A percentile compares a stretch with the other conserved stretches of the same genome.
Evolutionary conservation across 2,329 filamentous ascomycete species (phyloP).

Genomic region (Ceratocystis cacaofunesta): DNA sequence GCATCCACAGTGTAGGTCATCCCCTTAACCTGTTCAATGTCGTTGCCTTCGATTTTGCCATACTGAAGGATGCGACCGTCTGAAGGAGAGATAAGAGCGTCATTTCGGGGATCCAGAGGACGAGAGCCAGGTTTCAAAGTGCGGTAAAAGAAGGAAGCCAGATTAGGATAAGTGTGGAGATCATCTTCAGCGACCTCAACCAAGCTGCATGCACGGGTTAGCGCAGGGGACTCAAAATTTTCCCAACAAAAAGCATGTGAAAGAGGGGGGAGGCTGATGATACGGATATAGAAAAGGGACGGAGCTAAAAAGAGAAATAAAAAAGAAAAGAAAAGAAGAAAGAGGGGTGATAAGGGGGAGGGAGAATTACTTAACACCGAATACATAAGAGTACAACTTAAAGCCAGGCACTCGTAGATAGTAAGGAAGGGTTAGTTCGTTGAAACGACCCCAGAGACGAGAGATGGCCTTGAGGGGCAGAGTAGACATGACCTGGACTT

Average conservation of each 20-base stretch:
- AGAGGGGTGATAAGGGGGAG: background rate
- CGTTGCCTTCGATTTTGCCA: slow-evolving; percentile 77
- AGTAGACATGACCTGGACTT: slow-evolving; percentile 86
- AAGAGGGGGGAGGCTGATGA: slow-evolving; percentile 1
- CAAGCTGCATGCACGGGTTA: slow-evolving; percentile 37
- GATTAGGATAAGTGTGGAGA: slow-evolving; percentile 77
- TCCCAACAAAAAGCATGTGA: slow-evolving; percentile 12
- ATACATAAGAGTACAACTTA: slow-evolving; percentile 77
- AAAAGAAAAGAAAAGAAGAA: background rate
- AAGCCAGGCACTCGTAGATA: slow-evolving; percentile 80
- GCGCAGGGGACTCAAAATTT: slow-evolving; percentile 8
- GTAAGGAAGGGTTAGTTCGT: slow-evolving; percentile 77
- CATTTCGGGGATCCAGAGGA: slow-evolving; percentile 66
- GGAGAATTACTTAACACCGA: slow-evolving; percentile 56
- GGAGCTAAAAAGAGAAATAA: background rate
- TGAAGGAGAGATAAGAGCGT: slow-evolving; percentile 71
- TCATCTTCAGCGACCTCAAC: slow-evolving; percentile 79
- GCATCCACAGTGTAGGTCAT: slow-evolving; percentile 96
- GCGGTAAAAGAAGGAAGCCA: slow-evolving; percentile 94
- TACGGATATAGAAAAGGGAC: background rate
- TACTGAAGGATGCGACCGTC: slow-evolving; percentile 88
- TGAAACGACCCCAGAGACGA: slow-evolving; percentile 78
- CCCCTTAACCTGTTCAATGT: slow-evolving; percentile 97
- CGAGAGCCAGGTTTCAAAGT: slow-evolving; percentile 77
- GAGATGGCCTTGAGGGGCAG: slow-evolving; percentile 82